These are phyloP conservation scores for Scenedesmus sp. DNA, from an alignment of 163 green algal genomes.

Conservation along the genomic window DNA sequence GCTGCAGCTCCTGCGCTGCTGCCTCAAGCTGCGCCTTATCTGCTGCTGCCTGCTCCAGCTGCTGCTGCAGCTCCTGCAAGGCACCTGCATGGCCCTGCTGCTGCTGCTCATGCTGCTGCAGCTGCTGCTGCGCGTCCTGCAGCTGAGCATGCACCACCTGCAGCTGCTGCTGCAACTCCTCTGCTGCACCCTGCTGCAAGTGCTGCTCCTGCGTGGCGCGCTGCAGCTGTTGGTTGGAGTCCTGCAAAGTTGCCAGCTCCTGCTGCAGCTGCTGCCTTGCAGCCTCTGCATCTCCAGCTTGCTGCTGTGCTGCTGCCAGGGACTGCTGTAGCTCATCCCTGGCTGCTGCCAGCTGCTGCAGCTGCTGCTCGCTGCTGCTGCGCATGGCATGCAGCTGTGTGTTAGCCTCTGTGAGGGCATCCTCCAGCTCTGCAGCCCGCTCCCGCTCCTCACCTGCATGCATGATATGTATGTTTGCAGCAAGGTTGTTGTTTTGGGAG, in stretches of 20 bases:
- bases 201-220: neutral
- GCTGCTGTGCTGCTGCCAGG: slow-evolving; percentile 28
- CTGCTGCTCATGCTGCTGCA: slow-evolving; percentile 27
- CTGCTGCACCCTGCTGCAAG: neutral
- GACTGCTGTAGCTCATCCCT: slow-evolving; percentile 22
- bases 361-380: neutral
- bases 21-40: neutral
- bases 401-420: slow-evolving; percentile 34
- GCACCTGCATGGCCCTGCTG: neutral
- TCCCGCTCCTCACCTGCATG: slow-evolving; percentile 28
- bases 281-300: slow-evolving; percentile 33
- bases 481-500: too few species aligned
- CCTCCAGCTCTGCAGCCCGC: neutral
- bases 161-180: slow-evolving; percentile 28
- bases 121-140: slow-evolving; percentile 32
- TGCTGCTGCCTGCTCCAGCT: neutral
- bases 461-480: neutral
- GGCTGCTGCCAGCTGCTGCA: slow-evolving; percentile 25
- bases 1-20: slow-evolving; percentile 10
- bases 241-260: slow-evolving; percentile 2
- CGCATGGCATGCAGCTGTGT: neutral
- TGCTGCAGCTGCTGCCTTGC: slow-evolving; percentile 49
- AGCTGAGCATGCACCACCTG: neutral
- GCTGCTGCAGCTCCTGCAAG: slow-evolving; percentile 30
- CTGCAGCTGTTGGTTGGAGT: neutral